phyloP scores from a whole-genome alignment of 2,329 filamentous ascomycete species.

The Sclerotinia sclerotiorum region DNA sequence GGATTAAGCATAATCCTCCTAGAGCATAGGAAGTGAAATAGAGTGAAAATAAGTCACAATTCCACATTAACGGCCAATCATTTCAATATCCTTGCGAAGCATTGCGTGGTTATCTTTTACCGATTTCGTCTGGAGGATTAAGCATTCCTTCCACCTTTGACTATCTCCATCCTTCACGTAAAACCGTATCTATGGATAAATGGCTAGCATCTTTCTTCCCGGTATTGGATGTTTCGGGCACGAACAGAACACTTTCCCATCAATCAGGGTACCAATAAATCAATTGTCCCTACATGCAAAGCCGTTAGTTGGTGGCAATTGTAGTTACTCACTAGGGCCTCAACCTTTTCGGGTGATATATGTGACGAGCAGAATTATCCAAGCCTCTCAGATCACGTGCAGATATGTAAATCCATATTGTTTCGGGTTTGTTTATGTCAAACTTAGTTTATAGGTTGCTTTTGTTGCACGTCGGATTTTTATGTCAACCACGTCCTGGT shows the following conservation, averaged over 20 bases:
- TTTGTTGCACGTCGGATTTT: conserved; percentile 3
- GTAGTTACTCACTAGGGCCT: neutral
- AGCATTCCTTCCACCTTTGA: neutral
- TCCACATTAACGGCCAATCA: neutral
- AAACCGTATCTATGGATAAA: neutral
- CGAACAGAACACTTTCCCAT: neutral
- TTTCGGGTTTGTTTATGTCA: neutral
- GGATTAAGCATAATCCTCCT: neutral
- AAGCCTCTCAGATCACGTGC: neutral
- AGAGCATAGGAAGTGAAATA: neutral
- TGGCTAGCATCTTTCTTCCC: neutral
- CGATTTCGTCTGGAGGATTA: neutral
- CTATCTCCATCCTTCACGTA: neutral
- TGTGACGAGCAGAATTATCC: neutral
- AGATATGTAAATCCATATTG: neutral
- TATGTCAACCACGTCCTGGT: neutral
- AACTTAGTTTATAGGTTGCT: neutral
- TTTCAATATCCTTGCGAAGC: neutral
- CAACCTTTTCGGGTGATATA: neutral
- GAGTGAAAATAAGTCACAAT: neutral
- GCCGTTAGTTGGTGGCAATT: neutral
- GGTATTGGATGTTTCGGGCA: neutral
- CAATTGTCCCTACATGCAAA: neutral
- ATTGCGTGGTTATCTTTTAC: too few relatives aligned
- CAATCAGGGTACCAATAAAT: neutral